Evolutionary conservation across 106 monocot genomes (phyloP), one percentile per base, ranked within the genome.

Genomic region (Xerophyta viscosa): DNA sequence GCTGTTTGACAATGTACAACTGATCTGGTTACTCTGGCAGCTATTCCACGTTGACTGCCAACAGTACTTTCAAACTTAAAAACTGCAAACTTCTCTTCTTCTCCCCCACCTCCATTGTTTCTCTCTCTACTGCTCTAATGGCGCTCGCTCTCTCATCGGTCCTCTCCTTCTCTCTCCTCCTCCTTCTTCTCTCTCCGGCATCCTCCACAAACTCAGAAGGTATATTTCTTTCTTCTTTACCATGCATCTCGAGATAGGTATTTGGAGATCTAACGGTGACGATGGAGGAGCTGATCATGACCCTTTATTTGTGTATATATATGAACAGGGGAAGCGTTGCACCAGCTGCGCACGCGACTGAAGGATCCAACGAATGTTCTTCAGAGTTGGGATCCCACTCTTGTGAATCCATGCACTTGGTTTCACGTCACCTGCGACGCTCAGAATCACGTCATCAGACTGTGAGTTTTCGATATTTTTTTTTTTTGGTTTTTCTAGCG

Each of bases 381-480:
- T 37, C 84, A 79, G 79, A 98, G 89, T 71, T 98, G 96, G 96
- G 96, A 98, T 37, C 89, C 89, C 20, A 39, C 2, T 10, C 3
- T 39, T 10, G 39, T 39, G 39, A 39, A 39, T 39, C 39, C 39
- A 39, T 39, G 39, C 39, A 39, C 39, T 3, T 39, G 39, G 39
- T 39, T 39, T 15, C 39, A 39, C 15, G 39, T 39, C 15, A 8
- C 20, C 23, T 23, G 1, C 0, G 50, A 27, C 9, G 25, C 50
- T 0, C 25, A 25, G 3, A 14, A 2, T 0, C 25, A 23, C 3
- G 8, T 50, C 24, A 15, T 13, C 25, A 4, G 25, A 5, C 25
- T 50, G 39, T 39, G 39, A 3, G 26, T 25, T 5, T 5, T 6
- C 13, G 1, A 23, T 22, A 0, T 24, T 14, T 25, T 13, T 3